Conservation (phyloP, 495 filamentous ascomycete species). For the Penicillium psychrofluorescens region DNA sequence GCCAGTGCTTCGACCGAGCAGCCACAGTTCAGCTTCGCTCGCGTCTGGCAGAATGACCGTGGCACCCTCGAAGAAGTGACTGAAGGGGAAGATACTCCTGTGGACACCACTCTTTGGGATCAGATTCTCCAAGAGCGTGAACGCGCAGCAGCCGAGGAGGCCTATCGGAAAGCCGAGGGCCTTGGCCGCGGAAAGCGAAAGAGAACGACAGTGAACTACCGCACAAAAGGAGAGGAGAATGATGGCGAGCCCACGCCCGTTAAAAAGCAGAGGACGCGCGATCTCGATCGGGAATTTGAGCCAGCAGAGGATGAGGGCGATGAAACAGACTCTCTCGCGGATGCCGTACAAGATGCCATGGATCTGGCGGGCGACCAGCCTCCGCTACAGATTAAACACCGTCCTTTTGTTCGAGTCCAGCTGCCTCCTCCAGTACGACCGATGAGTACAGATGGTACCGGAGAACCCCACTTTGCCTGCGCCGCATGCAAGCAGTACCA, state of each 20-base stretch:
- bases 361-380: constrained; percentile 2
- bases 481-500: neutral
- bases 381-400: constrained; percentile 18
- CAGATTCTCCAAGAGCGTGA: constrained; percentile 79
- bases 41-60: constrained; percentile 85
- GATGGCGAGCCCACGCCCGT: constrained; percentile 12
- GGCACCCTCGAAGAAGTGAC: constrained; percentile 52
- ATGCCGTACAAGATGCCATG: constrained; percentile 7
- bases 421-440: constrained; percentile 7
- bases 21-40: constrained; percentile 75
- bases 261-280: constrained; percentile 17
- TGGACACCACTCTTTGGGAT: constrained; percentile 73
- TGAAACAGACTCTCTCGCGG: constrained; percentile 21
- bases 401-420: constrained; percentile 33
- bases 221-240: constrained; percentile 6
- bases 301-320: constrained; percentile 5
- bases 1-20: constrained; percentile 43
- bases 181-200: constrained; percentile 78
- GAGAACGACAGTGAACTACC: constrained; percentile 39
- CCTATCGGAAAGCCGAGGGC: constrained; percentile 52
- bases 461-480: constrained; percentile 4
- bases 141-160: constrained; percentile 62
- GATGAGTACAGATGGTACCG: constrained; percentile 39
- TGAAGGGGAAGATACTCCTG: constrained; percentile 34
- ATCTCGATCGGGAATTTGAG: constrained; percentile 32